These are phyloP conservation scores for Talaromyces atroroseus DNA, from an alignment of 2,329 filamentous ascomycete species.

Conservation along the genomic window DNA sequence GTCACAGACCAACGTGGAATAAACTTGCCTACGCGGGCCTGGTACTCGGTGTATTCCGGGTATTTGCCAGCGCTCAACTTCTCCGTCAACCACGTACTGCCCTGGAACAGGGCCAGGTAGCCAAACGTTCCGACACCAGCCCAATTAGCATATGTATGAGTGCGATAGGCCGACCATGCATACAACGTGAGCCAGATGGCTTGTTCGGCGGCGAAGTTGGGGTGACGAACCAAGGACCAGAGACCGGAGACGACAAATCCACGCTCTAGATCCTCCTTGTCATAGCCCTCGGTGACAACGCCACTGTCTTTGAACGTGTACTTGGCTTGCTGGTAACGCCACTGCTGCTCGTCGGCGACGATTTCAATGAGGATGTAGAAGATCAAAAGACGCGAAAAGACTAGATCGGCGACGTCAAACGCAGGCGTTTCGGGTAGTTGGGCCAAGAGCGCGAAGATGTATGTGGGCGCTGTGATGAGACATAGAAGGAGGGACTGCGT, in stretches of 20 bases:
- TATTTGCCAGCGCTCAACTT: slow-evolving; percentile 76
- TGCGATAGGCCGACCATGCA: slow-evolving; percentile 76
- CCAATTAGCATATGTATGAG: slow-evolving; percentile 71
- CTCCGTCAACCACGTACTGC: slow-evolving; percentile 84
- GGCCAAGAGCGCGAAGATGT: slow-evolving; percentile 70
- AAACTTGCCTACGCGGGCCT: slow-evolving; percentile 76
- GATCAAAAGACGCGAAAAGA: slow-evolving; percentile 53
- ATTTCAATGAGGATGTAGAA: slow-evolving; percentile 61
- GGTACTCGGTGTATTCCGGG: slow-evolving; percentile 78
- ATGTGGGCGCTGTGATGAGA: slow-evolving; percentile 72
- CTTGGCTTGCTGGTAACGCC: slow-evolving; percentile 82
- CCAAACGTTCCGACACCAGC: slow-evolving; percentile 62
- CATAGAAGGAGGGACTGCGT: slow-evolving; percentile 78
- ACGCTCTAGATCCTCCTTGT: slow-evolving; percentile 73
- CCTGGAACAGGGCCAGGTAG: slow-evolving; percentile 79
- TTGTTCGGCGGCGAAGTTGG: slow-evolving; percentile 93
- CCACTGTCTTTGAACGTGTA: slow-evolving; percentile 65
- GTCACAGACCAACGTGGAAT: slow-evolving; percentile 52
- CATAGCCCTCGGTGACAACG: slow-evolving; percentile 57
- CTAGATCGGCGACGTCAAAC: slow-evolving; percentile 55
- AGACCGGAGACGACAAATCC: slow-evolving; percentile 82
- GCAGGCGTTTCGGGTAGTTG: slow-evolving; percentile 52
- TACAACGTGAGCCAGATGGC: slow-evolving; percentile 83
- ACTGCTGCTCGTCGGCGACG: slow-evolving; percentile 89
- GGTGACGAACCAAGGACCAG: slow-evolving; percentile 84